Percentiles rank a stretch among this genome's conserved stretches.
Conservation (phyloP, 73 alveolate species). For the Paramecium sexaurelia region DNA sequence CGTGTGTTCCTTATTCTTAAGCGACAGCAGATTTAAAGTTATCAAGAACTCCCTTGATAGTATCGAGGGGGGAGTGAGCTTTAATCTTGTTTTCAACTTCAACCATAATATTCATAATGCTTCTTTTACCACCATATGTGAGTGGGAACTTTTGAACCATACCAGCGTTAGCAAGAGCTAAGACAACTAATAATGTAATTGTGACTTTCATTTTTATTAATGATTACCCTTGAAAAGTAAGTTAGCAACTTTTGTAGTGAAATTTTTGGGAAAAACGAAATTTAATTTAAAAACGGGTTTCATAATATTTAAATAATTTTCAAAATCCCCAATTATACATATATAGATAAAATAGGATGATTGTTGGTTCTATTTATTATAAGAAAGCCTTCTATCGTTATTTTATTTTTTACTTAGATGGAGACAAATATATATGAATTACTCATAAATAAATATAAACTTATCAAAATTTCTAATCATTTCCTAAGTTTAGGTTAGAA, state of each 20-base stretch:
- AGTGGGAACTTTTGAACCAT: conserved; percentile 38
- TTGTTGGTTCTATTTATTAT: neutral
- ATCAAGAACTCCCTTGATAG: conserved; percentile 41
- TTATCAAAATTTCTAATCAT: no score
- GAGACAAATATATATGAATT: no score
- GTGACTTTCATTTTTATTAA: conserved; percentile 17
- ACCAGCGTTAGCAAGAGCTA: conserved; percentile 45
- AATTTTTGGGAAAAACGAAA: neutral
- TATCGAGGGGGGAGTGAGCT: conserved; percentile 15
- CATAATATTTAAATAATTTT: neutral
- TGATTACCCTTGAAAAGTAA: neutral
- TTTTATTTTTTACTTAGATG: no score
- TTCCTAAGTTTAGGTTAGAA: no score
- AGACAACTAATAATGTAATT: neutral
- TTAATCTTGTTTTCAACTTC: conserved; percentile 49
- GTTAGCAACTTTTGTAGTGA: neutral
- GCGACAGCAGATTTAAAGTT: conserved; percentile 27
- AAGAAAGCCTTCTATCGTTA: neutral
- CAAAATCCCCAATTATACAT: neutral
- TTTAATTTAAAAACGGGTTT: neutral
- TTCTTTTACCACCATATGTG: conserved; percentile 8
- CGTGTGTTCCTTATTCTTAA: conserved; percentile 23
- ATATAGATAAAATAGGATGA: neutral
- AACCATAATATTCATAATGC: conserved; percentile 30
- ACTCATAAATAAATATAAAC: no score